phyloP scores from a whole-genome alignment of 495 filamentous ascomycete species.

The Penicillium egyptiacum region DNA sequence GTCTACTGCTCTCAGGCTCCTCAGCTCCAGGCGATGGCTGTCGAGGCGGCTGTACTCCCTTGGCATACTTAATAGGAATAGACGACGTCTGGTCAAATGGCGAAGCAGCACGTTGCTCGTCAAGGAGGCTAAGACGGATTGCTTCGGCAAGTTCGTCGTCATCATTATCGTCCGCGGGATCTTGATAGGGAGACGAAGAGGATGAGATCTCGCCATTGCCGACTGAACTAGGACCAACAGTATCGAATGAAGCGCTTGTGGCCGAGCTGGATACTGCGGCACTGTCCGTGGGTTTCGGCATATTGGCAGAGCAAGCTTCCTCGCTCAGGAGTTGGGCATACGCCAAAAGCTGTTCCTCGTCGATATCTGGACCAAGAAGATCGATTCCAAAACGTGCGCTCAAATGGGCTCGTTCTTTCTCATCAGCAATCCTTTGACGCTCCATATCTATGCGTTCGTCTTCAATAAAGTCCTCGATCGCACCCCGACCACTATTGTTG shows the following conservation, averaged over 20 bases:
- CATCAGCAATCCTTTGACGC: conserved; percentile 64
- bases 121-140: conserved; percentile 72
- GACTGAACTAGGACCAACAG: conserved; percentile 49
- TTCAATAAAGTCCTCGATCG: conserved; percentile 73
- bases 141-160: conserved; percentile 80
- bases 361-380: conserved; percentile 66
- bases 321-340: conserved; percentile 89
- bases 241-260: conserved; percentile 44
- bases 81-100: conserved; percentile 38
- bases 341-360: conserved; percentile 82
- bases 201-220: conserved; percentile 47
- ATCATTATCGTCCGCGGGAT: conserved; percentile 54
- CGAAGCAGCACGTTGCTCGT: conserved; percentile 32
- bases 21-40: conserved; percentile 26
- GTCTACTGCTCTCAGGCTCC: conserved; percentile 38
- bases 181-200: conserved; percentile 41
- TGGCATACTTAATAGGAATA: conserved; percentile 55
- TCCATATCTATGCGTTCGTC: conserved; percentile 78
- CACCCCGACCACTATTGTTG: conserved; percentile 59
- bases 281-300: conserved; percentile 54
- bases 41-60: conserved; percentile 21
- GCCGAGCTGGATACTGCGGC: conserved; percentile 48
- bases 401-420: conserved; percentile 63
- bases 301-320: conserved; percentile 66
- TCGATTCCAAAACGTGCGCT: conserved; percentile 80